Percentiles rank a stretch among this genome's conserved stretches.
Evolutionary conservation across 805 yeast species (phyloP).

Genomic region (Candida khao-thaluensis): DNA sequence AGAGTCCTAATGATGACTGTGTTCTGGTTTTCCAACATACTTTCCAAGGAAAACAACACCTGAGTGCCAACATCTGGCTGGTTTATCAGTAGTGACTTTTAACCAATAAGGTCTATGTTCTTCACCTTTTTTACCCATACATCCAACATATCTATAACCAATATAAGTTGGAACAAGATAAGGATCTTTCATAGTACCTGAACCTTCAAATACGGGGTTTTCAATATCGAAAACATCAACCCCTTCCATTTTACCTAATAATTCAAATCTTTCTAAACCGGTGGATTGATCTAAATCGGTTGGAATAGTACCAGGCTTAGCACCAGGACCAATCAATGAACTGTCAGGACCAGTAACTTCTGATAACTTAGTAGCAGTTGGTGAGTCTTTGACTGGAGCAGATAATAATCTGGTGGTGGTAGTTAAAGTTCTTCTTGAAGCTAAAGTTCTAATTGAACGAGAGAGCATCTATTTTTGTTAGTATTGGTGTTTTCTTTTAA

Average conservation of each 20-base stretch:
- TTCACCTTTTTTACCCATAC: slow-evolving; percentile 88
- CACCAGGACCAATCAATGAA: slow-evolving; percentile 89
- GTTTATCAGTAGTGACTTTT: slow-evolving; percentile 77
- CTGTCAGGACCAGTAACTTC: slow-evolving; percentile 75
- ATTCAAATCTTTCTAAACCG: slow-evolving; percentile 95
- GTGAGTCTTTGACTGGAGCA: slow-evolving; percentile 35
- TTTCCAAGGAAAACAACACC: slow-evolving; percentile 91
- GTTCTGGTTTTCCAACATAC: slow-evolving; percentile 78
- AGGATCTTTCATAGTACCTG: slow-evolving; percentile 89
- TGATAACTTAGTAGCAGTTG: slow-evolving; percentile 65
- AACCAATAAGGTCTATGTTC: slow-evolving; percentile 92
- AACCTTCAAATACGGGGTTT: slow-evolving; percentile 84
- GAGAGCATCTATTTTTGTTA: slow-evolving; percentile 16
- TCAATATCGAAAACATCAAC: slow-evolving; percentile 87
- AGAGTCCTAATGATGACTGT: slow-evolving; percentile 48
- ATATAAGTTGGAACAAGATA: slow-evolving; percentile 86
- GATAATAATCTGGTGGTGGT: slow-evolving; percentile 30
- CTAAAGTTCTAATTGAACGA: slow-evolving; percentile 13
- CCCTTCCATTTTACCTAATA: slow-evolving; percentile 93
- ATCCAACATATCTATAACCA: slow-evolving; percentile 92
- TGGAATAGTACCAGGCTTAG: slow-evolving; percentile 80
- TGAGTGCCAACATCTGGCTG: slow-evolving; percentile 98
- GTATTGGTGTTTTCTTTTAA: no score
- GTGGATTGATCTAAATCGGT: slow-evolving; percentile 95
- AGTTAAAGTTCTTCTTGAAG: slow-evolving; percentile 32